Base-by-base conservation (phyloP, 192 early-diverging fungal genomes). In the Coemansia sp. region DNA sequence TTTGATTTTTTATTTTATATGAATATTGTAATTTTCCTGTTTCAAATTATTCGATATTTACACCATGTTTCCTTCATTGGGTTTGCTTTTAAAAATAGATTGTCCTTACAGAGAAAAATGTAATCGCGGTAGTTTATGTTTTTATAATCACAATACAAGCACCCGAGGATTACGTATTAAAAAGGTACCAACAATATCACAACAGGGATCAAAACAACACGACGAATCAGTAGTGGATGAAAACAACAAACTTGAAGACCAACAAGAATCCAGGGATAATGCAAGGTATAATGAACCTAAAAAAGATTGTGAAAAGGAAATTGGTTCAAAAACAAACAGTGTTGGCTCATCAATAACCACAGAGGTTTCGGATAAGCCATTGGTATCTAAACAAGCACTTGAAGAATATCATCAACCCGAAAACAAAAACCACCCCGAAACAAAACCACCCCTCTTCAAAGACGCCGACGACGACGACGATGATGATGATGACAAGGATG, bases 41-140 rank as follows among this genome's bases (percentile, higher is more conserved):
- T 17, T 14, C 36, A 8, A 13, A 39, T 17, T n/a, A n/a, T n/a
- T n/a, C n/a, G n/a, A n/a, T n/a, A n/a, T n/a, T n/a, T n/a, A n/a
- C n/a, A n/a, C n/a, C 35, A 67, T 71, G 68, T 71, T 71, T 71
- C 68, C 68, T 0, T 64, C 68, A 5, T 28, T 47, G 22, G 56
- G 56, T 5, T 43, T 71, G 29, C 53, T 71, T 27, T 19, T 60
- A 17, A 40, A 64, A 30, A 52, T 64, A 9, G 68, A 64, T 29
- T 71, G 68, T 33, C 68, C 68, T 15, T 36, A 50, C 43, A 44
- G 29, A 46, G 47, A 55, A 24, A 43, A 49, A 8, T 71, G 67
- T 30, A 50, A 37, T 3, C 60, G 68, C 19, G 68, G 60, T 8
- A 38, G 41, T 22, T 42, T 64, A 36, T 71, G 67, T 30, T 41